Evolutionary conservation across 148 eudicot species (phyloP).

Genomic region (Silene uniflora): DNA sequence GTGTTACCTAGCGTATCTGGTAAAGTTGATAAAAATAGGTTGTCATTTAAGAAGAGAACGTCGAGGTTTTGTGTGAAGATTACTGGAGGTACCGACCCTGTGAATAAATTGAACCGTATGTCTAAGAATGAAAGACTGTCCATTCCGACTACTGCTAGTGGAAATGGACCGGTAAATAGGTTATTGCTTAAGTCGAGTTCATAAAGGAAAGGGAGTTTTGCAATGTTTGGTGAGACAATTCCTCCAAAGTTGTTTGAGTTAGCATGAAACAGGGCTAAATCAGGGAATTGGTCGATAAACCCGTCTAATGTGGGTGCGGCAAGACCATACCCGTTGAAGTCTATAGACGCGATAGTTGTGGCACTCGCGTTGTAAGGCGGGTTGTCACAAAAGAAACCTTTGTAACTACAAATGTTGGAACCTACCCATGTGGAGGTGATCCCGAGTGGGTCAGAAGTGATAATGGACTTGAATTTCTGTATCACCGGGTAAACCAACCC

Average conservation of each 20-base stretch:
- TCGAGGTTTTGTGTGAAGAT: constrained; percentile 52
- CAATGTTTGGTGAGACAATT: constrained; percentile 42
- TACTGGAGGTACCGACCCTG: constrained; percentile 71
- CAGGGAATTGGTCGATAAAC: constrained; percentile 72
- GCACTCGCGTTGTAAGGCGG: constrained; percentile 71
- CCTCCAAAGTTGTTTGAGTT: constrained; percentile 75
- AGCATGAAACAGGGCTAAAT: constrained; percentile 76
- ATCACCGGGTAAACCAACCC: constrained; percentile 59
- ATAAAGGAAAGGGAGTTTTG: constrained; percentile 61
- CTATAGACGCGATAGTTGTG: constrained; percentile 56
- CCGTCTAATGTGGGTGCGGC: constrained; percentile 56
- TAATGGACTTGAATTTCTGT: constrained; percentile 55
- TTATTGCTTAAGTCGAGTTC: constrained; percentile 91
- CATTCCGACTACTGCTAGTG: constrained; percentile 56
- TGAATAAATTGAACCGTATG: constrained; percentile 62
- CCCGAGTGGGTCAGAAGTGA: constrained; percentile 64
- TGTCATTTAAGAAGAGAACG: constrained; percentile 39
- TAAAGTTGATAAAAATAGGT: constrained; percentile 30
- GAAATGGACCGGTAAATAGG: constrained; percentile 68
- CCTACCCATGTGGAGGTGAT: constrained; percentile 76
- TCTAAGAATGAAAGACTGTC: constrained; percentile 49
- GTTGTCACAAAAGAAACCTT: constrained; percentile 62
- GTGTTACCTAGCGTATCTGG: constrained; percentile 27
- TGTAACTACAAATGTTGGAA: constrained; percentile 58
- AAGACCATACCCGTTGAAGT: constrained; percentile 73